A percentile compares a stretch with the other conserved stretches of the same genome.
Evolutionary conservation across 257 asterid genomes (phyloP).

Genomic region (Craterostigma plantagineum): DNA sequence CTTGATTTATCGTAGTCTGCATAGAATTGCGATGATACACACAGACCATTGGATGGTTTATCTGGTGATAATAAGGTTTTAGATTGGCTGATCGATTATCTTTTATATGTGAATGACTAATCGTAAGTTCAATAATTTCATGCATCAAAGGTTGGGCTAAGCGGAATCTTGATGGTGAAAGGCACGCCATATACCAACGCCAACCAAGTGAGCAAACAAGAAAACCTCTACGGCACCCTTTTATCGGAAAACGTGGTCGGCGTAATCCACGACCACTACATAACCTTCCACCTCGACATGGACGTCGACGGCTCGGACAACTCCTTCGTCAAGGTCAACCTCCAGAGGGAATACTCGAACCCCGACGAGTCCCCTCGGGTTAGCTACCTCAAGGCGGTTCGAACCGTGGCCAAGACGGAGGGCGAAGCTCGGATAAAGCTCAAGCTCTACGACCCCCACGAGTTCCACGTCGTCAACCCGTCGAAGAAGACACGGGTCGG

Average conservation of each 20-base stretch:
- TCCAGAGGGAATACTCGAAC: slow-evolving; percentile 26
- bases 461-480: slow-evolving; percentile 56
- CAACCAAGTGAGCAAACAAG: slow-evolving; percentile 20
- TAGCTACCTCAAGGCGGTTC: slow-evolving; percentile 45
- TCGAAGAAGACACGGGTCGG: slow-evolving; percentile 41
- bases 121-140: too few relatives aligned
- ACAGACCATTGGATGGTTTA: too few relatives aligned
- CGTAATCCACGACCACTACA: slow-evolving; percentile 56
- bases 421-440: slow-evolving; percentile 59
- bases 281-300: slow-evolving; percentile 61
- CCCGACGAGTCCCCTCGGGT: slow-evolving; percentile 32
- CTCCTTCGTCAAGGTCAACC: slow-evolving; percentile 43
- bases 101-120: too few relatives aligned
- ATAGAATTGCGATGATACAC: too few relatives aligned
- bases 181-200: slow-evolving; percentile 38
- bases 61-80: too few relatives aligned
- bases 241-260: slow-evolving; percentile 58
- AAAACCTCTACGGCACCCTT: slow-evolving; percentile 25
- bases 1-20: too few relatives aligned
- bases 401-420: slow-evolving; percentile 40
- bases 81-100: too few relatives aligned
- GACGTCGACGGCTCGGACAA: slow-evolving; percentile 43
- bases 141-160: slow-evolving; percentile 62
- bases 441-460: slow-evolving; percentile 49
- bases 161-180: slow-evolving; percentile 72